Evolutionary conservation across 2,329 filamentous ascomycete species (phyloP).

Genomic region (Fusarium falciforme): DNA sequence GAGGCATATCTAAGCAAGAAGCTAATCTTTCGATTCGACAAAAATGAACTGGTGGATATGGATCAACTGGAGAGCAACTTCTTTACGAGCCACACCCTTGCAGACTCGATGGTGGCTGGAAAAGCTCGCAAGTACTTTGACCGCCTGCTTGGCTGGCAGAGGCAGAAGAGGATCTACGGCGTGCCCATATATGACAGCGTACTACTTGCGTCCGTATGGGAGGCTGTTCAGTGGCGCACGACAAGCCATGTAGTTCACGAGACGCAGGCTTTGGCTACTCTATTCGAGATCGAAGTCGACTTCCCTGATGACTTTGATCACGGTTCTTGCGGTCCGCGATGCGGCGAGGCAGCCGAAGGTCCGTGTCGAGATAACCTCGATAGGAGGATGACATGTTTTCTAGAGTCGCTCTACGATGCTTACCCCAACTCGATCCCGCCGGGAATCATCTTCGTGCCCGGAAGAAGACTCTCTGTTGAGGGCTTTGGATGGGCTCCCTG

Average conservation of each 20-base stretch:
- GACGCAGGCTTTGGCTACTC: neutral
- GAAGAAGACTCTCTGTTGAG: neutral
- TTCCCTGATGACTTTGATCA: neutral
- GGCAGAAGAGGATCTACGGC: neutral
- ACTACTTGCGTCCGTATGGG: neutral
- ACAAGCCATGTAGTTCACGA: neutral
- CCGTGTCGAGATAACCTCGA: neutral
- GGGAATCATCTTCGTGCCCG: neutral
- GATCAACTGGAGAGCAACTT: neutral
- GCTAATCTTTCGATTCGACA: neutral
- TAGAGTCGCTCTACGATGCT: neutral
- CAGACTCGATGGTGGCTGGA: neutral
- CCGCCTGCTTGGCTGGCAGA: neutral
- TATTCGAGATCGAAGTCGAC: neutral
- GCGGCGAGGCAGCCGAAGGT: neutral
- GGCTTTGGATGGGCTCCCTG: constrained; percentile 2
- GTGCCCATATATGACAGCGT: neutral
- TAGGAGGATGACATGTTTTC: neutral
- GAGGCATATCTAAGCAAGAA: neutral
- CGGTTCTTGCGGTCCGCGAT: neutral
- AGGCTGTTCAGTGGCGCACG: neutral
- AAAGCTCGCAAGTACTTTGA: neutral
- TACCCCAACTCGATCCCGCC: neutral
- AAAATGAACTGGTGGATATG: neutral
- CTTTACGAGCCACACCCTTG: neutral